Evolutionary conservation across 129 eudicot species (phyloP).

Genomic region (Tanacetum coccineum): DNA sequence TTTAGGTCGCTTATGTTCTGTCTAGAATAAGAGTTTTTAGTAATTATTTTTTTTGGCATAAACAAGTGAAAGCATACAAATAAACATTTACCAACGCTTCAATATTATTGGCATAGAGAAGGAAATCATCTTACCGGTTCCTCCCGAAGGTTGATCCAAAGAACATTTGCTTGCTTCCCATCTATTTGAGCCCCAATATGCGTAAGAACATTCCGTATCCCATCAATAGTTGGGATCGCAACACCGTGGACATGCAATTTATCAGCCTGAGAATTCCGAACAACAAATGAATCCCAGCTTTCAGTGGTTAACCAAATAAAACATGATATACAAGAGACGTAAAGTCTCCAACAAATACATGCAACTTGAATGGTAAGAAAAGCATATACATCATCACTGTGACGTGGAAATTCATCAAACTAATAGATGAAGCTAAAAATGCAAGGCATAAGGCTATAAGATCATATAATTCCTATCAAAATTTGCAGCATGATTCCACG

Average conservation of each 20-base stretch:
- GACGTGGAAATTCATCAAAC: not conserved
- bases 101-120: constrained; percentile 11
- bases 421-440: not conserved
- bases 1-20: too few relatives aligned
- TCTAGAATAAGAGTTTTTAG: too few relatives aligned
- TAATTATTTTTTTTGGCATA: not conserved
- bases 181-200: constrained; percentile 67
- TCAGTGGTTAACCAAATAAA: not conserved
- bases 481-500: constrained; percentile 5
- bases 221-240: constrained; percentile 92
- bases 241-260: constrained; percentile 86
- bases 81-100: not conserved
- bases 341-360: too few relatives aligned
- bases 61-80: constrained; percentile 13
- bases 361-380: too few relatives aligned
- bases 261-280: constrained; percentile 50
- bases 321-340: not conserved
- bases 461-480: not conserved
- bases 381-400: too few relatives aligned
- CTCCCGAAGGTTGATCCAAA: constrained; percentile 97
- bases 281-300: not conserved
- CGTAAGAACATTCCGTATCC: constrained; percentile 84
- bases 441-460: not conserved
- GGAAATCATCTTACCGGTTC: constrained; percentile 63
- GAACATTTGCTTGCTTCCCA: constrained; percentile 59